These are phyloP conservation scores for Selenicereus undatus DNA, from an alignment of 148 eudicot genomes.

Conservation along the genomic window DNA sequence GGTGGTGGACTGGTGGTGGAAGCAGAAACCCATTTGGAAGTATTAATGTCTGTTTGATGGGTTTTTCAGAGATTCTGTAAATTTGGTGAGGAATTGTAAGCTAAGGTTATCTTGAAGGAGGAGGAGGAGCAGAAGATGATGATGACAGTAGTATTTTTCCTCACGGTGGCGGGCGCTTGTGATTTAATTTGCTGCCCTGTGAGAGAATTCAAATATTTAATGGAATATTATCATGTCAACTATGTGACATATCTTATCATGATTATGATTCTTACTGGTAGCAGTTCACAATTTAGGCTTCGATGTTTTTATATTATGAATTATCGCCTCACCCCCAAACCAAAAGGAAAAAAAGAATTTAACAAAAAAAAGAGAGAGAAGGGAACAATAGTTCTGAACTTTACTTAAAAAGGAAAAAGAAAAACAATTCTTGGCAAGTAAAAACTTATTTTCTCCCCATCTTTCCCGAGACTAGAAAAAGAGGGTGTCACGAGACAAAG, in stretches of 20 bases:
- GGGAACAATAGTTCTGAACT: no score
- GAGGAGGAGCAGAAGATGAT: neutral
- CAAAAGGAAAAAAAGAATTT: no score
- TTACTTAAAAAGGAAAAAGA: no score
- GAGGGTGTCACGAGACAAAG: no score
- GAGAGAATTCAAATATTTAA: constrained; percentile 15
- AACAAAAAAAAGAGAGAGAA: no score
- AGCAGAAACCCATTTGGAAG: constrained; percentile 9
- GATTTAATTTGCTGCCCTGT: constrained; percentile 31
- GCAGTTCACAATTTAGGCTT: no score
- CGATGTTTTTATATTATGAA: no score
- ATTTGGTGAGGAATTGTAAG: neutral
- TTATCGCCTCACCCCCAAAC: no score
- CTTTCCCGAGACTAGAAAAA: no score
- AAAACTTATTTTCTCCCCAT: no score
- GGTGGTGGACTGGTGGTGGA: neutral
- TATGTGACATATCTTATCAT: neutral
- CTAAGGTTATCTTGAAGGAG: neutral
- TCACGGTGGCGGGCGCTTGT: constrained; percentile 34
- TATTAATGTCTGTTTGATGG: constrained; percentile 14
- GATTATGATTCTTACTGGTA: neutral
- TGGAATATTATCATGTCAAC: constrained; percentile 13
- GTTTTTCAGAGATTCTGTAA: neutral
- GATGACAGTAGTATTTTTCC: neutral
- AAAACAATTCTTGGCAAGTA: no score